A percentile compares a stretch with the other conserved stretches of the same genome.
These are phyloP conservation scores for Chlorociboria aeruginascens DNA, from an alignment of 495 filamentous ascomycete genomes.

Conservation along the genomic window DNA sequence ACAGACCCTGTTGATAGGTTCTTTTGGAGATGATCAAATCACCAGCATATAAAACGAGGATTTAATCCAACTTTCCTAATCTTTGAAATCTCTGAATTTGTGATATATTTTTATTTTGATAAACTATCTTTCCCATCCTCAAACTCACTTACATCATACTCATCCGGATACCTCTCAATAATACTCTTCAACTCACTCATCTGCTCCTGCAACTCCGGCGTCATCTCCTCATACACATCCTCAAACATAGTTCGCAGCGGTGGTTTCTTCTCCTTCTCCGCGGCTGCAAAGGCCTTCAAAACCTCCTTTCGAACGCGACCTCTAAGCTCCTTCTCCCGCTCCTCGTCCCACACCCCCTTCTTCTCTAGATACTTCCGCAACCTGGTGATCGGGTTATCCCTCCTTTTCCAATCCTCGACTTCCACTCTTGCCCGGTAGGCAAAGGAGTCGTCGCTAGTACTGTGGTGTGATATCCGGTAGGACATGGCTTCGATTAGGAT, in stretches of 20 bases:
- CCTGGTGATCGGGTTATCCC: constrained; percentile 88
- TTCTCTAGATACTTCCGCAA: constrained; percentile 87
- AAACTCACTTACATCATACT: constrained; percentile 77
- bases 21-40: too few relatives aligned
- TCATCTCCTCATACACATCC: constrained; percentile 80
- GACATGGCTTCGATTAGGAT: constrained; percentile 95
- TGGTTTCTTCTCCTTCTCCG: constrained; percentile 85
- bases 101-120: not conserved
- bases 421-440: constrained; percentile 90
- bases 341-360: constrained; percentile 71
- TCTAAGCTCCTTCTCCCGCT: constrained; percentile 62
- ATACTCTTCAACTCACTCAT: constrained; percentile 65
- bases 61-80: too few relatives aligned
- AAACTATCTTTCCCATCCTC: constrained; percentile 61
- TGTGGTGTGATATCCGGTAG: constrained; percentile 94
- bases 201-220: constrained; percentile 68
- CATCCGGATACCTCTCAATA: constrained; percentile 76
- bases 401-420: constrained; percentile 94
- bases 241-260: constrained; percentile 66
- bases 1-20: too few relatives aligned
- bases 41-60: too few relatives aligned
- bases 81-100: too few relatives aligned
- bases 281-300: constrained; percentile 71
- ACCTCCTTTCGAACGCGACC: constrained; percentile 58
- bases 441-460: constrained; percentile 94